Base-by-base conservation (phyloP, 2,329 filamentous ascomycete genomes). In the Alternaria gaisen region DNA sequence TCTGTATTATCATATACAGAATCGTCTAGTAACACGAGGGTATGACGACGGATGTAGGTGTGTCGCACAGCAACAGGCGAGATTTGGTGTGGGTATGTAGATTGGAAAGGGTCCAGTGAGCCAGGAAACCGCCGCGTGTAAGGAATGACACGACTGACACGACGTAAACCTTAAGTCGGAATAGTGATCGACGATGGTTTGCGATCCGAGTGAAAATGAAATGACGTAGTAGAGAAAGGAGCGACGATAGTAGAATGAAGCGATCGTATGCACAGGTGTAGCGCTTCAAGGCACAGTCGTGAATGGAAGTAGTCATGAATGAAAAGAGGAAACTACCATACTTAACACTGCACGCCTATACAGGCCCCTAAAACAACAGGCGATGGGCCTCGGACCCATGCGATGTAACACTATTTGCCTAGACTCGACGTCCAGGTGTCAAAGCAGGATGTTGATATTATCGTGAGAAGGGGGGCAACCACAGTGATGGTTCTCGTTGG, bases 281-380 rank as follows among this genome's bases (percentile, higher is more conserved):
- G 68, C 67, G 65, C 63, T 36, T 70, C 64, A 69, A 69, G 61
- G 66, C 64, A 67, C 66, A 55, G 57, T 56, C 41, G 43, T 34
- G 53, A 60, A 55, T 42, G 26, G 30, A 53, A 54, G 41, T 36
- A 42, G 50, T 47, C 43, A 43, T 28, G 52, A 52, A 47, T 28
- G 28, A 40, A 28, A 52, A 38, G 24, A 46, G 51, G 56, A 65
- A 43, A 41, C 26, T 14, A 50, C 44, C 54, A 64, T 66, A 63
- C 54, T 61, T 60, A 62, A 57, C 43, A 44, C 30, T 42, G 30
- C 43, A 32, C 53, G 36, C 48, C 50, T 50, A 50, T 48, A 44
- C 38, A 52, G 46, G 46, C 40, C 24, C 52, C 52, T 54, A 56
- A 38, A 53, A 57, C 40, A 52, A 56, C 28, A 57, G 48, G 4